Percentiles rank a stretch among this genome's conserved stretches.
Conservation (phyloP, 768 basidiomycete species). For the Mycena venus region DNA sequence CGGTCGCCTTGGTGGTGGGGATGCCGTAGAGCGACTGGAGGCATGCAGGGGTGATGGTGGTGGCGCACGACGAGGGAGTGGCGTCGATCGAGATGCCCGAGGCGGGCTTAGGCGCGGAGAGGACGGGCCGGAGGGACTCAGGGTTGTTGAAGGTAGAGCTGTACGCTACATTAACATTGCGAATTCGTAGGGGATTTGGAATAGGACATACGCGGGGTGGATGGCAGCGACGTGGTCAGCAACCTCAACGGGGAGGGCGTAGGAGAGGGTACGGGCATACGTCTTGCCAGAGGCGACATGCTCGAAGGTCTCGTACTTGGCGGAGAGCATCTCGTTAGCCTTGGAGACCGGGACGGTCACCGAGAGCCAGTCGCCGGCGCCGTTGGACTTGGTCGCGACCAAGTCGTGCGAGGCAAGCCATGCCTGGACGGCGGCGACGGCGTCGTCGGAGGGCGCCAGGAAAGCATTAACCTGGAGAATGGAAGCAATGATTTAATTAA, state of each 20-base stretch:
- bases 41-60: background rate
- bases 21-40: constrained; percentile 50
- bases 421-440: constrained; percentile 46
- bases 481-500: background rate
- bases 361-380: constrained; percentile 53
- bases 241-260: constrained; percentile 50
- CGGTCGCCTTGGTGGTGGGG: constrained; percentile 43
- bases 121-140: constrained; percentile 32
- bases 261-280: constrained; percentile 49
- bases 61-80: background rate
- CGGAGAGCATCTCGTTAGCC: constrained; percentile 48
- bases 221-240: constrained; percentile 44
- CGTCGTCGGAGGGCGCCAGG: background rate
- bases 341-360: constrained; percentile 45
- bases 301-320: constrained; percentile 51
- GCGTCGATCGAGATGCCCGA: background rate
- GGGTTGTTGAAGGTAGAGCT: constrained; percentile 39
- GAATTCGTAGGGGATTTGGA: too few species aligned
- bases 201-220: too few species aligned
- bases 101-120: constrained; percentile 8
- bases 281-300: constrained; percentile 42
- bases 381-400: constrained; percentile 43
- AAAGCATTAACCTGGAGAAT: constrained; percentile 1
- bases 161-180: too few species aligned
- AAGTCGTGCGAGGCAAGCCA: constrained; percentile 58